phyloP scores from a whole-genome alignment of 1,139 yeast genomes.

The Suhomyces chickasaworum region DNA sequence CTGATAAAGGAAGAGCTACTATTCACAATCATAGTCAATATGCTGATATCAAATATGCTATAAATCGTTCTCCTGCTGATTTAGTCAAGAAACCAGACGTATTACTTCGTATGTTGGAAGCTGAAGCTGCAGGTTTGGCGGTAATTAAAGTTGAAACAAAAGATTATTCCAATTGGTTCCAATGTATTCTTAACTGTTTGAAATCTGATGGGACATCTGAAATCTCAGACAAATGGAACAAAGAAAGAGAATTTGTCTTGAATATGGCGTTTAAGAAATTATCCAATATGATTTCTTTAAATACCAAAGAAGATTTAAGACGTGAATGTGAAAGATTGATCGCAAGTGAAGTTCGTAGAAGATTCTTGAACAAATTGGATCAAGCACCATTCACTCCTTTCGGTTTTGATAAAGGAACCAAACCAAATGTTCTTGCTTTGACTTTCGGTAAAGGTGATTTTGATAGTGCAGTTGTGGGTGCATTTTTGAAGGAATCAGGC shows the following conservation, averaged over 20 bases:
- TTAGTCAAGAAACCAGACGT: constrained; percentile 76
- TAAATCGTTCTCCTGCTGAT: constrained; percentile 74
- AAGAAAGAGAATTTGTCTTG: constrained; percentile 67
- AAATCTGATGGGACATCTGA: constrained; percentile 86
- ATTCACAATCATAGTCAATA: constrained; percentile 82
- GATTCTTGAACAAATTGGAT: constrained; percentile 71
- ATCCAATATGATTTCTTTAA: constrained; percentile 66
- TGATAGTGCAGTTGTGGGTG: constrained; percentile 86
- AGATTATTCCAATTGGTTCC: constrained; percentile 47
- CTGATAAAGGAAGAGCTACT: constrained; percentile 83
- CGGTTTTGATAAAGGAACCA: constrained; percentile 75
- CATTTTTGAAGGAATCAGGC: constrained; percentile 76
- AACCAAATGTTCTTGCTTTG: constrained; percentile 80
- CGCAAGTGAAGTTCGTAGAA: constrained; percentile 67
- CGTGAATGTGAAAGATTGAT: constrained; percentile 75
- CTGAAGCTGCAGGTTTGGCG: constrained; percentile 68
- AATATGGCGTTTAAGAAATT: constrained; percentile 68
- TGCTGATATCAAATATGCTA: constrained; percentile 89
- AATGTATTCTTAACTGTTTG: constrained; percentile 56
- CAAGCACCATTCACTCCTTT: constrained; percentile 92
- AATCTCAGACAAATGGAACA: constrained; percentile 79
- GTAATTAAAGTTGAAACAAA: constrained; percentile 50
- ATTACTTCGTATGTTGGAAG: constrained; percentile 86
- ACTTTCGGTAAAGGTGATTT: constrained; percentile 86
- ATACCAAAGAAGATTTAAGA: constrained; percentile 81